These are phyloP conservation scores for Lasiodiplodia gonubiensis DNA, from an alignment of 2,329 filamentous ascomycete genomes.

Conservation along the genomic window DNA sequence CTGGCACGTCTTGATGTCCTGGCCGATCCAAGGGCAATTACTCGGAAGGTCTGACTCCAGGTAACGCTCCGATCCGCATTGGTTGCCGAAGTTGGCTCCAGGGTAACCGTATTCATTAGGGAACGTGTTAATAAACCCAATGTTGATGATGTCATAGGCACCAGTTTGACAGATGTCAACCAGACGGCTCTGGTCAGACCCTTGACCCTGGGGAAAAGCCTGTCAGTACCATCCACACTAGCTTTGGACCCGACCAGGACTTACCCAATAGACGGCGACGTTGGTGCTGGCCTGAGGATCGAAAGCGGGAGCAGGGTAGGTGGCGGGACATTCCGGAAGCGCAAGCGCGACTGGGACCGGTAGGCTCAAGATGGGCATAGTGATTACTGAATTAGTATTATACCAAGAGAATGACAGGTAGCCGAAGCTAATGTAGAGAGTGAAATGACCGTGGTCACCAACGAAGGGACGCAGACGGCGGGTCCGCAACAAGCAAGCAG, in stretches of 20 bases:
- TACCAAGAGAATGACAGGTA: slow-evolving; percentile 44
- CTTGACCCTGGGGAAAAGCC: slow-evolving; percentile 54
- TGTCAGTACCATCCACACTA: slow-evolving; percentile 10
- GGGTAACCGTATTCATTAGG: slow-evolving; percentile 56
- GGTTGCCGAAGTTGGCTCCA: slow-evolving; percentile 68
- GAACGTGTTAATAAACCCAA: slow-evolving; percentile 68
- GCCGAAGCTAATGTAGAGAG: slow-evolving; percentile 45
- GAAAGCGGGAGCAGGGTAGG: slow-evolving; percentile 41
- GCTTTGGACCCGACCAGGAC: slow-evolving; percentile 30
- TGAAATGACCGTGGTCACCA: slow-evolving; percentile 47
- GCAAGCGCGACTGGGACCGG: slow-evolving; percentile 43
- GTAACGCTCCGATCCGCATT: slow-evolving; percentile 60
- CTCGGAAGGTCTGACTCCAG: slow-evolving; percentile 58
- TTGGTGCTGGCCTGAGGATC: slow-evolving; percentile 48
- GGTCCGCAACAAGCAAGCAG: slow-evolving; percentile 39
- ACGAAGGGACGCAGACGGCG: slow-evolving; percentile 64
- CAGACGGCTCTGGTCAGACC: slow-evolving; percentile 47
- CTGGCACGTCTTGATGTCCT: slow-evolving; percentile 66
- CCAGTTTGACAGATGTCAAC: slow-evolving; percentile 51
- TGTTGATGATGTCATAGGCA: slow-evolving; percentile 58
- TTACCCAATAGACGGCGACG: slow-evolving; percentile 71
- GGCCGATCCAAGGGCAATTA: slow-evolving; percentile 35
- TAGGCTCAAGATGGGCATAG: slow-evolving; percentile 44
- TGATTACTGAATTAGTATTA: slow-evolving; percentile 36
- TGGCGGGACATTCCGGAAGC: slow-evolving; percentile 36